Evolutionary conservation across 2,329 filamentous ascomycete genomes (phyloP), one percentile per base, ranked within the genome.

Genomic region (Aspergillus spinulosporus): DNA sequence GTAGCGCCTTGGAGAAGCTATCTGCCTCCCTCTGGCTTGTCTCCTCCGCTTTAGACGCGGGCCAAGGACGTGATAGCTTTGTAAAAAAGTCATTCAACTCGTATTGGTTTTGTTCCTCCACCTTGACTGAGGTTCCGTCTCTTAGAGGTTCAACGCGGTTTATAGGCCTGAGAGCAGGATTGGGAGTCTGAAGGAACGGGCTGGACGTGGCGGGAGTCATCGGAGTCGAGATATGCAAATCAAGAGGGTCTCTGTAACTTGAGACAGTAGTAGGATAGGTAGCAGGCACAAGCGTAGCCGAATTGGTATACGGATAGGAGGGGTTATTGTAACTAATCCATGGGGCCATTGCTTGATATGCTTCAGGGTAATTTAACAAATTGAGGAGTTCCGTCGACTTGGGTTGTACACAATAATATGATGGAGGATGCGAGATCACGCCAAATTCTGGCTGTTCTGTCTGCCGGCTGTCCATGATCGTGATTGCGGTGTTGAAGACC

Each of bases 251-350:
- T 31, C n/a, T 32, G 28, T 43, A 43, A 11, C 6, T 9, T 1
- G 21, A 15, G 21, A 40, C 8, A 8, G 12, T n/a, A 26, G 47
- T 8, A 42, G 36, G 15, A 31, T 14, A 11, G 12, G 48, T 21
- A 51, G 48, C 15, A 34, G 37, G 39, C 37, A 28, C 28, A 32
- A 29, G 7, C 37, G 28, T 34, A 51, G 4, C 7, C 28, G 37
- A 34, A 4, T 28, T 50, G 26, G 48, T n/a, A 42, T 50, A 42
- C 48, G 15, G 21, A 51, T 51, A 43, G 6, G 48, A 51, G 2
- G 48, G 37, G 28, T 29, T 42, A 11, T 21, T 32, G 34, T 53
- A 53, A 32, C 34, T 53, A 11, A 46, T 28, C 50, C 50, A 53
- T 32, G 50, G 50, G 43, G 43, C 32, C 8, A 53, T 29, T 11